A percentile compares a stretch with the other conserved stretches of the same genome.
Conservation (phyloP, 495 filamentous ascomycete genomes). For the Neurospora discreta region DNA sequence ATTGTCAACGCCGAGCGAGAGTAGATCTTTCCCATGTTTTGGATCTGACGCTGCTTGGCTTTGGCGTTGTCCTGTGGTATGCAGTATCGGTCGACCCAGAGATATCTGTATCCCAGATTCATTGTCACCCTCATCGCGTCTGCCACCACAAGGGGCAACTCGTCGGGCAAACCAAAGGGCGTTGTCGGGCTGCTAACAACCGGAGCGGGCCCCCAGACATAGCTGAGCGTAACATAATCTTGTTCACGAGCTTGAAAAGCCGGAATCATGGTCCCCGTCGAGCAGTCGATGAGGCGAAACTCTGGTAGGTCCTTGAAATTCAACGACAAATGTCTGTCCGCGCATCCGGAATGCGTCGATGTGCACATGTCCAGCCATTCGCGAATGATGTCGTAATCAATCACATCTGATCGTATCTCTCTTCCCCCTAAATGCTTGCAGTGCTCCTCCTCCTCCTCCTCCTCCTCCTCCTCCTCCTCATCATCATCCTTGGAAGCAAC, state of each 20-base stretch:
- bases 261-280: neutral
- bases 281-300: neutral
- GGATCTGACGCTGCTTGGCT: neutral
- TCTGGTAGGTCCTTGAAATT: neutral
- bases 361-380: neutral
- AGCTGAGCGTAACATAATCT: neutral
- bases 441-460: too few species aligned
- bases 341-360: neutral
- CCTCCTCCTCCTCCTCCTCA: too few species aligned
- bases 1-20: neutral
- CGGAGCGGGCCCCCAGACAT: neutral
- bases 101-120: neutral
- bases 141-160: neutral
- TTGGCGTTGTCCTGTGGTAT: neutral
- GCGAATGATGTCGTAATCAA: neutral
- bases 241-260: neutral
- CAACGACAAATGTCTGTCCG: neutral
- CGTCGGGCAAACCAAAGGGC: neutral
- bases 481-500: too few species aligned
- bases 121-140: neutral
- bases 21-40: neutral
- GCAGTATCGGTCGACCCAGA: constrained; percentile 1
- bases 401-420: neutral
- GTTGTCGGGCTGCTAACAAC: neutral
- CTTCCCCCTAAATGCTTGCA: neutral